phyloP scores from a whole-genome alignment of 768 basidiomycete genomes.

The Fomitopsis serialis region DNA sequence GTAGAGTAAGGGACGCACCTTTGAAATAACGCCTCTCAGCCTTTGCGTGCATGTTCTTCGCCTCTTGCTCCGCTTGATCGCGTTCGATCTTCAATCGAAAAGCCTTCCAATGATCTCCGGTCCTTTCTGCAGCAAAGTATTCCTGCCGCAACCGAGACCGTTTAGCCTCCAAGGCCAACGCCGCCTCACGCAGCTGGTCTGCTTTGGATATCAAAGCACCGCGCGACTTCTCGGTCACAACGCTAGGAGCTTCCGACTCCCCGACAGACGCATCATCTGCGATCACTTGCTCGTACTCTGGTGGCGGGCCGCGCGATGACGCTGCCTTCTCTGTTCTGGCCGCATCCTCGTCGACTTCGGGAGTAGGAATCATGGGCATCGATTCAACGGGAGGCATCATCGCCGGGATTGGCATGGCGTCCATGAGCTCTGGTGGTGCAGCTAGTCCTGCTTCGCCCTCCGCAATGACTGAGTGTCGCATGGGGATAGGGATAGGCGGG shows the following conservation, averaged over 20 bases:
- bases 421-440: constrained; percentile 9
- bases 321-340: not conserved
- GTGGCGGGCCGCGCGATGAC: constrained; percentile 3
- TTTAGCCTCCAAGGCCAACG: constrained; percentile 21
- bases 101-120: constrained; percentile 19
- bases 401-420: constrained; percentile 9
- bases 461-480: constrained; percentile 5
- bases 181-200: constrained; percentile 24
- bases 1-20: constrained; percentile 14
- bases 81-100: constrained; percentile 24
- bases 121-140: constrained; percentile 19
- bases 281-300: constrained; percentile 7
- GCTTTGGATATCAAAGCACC: constrained; percentile 22
- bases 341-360: constrained; percentile 10
- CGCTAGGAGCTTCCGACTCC: constrained; percentile 12
- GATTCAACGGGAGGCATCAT: constrained; percentile 10
- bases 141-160: constrained; percentile 16
- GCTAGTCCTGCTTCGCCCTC: constrained; percentile 7
- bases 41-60: constrained; percentile 24
- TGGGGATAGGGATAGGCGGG: constrained; percentile 13
- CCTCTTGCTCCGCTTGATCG: constrained; percentile 23
- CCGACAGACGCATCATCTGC: not conserved
- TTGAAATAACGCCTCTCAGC: constrained; percentile 29
- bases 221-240: constrained; percentile 22
- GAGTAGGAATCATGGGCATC: constrained; percentile 14